Evolutionary conservation across 305 asterid genomes (phyloP).

Genomic region (Nicotiana rustica): DNA sequence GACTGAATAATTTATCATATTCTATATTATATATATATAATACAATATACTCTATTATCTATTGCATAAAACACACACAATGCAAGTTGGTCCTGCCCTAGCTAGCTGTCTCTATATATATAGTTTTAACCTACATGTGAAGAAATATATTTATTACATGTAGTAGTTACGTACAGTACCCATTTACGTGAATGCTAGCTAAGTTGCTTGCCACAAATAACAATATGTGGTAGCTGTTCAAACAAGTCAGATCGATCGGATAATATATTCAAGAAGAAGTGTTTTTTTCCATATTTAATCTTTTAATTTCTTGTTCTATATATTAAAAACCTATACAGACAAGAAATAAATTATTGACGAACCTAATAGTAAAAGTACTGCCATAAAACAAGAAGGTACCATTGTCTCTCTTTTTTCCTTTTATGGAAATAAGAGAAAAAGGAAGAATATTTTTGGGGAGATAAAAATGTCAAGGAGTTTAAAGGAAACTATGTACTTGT

Average conservation of each 20-base stretch:
- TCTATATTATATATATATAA: too few relatives aligned
- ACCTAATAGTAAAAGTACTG: not conserved
- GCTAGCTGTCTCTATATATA: not conserved
- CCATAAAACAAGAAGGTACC: not conserved
- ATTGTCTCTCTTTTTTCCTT: not conserved
- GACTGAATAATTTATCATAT: not conserved
- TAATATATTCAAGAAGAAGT: not conserved
- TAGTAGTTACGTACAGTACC: not conserved
- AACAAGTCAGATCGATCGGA: not conserved
- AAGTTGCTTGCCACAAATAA: not conserved
- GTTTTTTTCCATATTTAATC: not conserved
- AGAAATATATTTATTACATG: not conserved
- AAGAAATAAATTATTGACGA: not conserved
- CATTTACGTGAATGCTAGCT: constrained; percentile 27
- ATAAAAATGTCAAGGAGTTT: not conserved
- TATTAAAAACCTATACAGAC: not conserved
- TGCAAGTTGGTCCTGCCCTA: not conserved
- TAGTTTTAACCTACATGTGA: not conserved
- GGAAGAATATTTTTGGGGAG: not conserved
- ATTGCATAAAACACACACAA: not conserved
- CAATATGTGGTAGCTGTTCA: not conserved
- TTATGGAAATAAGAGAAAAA: not conserved
- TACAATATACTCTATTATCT: too few relatives aligned
- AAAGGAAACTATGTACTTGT: too few relatives aligned
- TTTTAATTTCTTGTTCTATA: not conserved